A percentile compares a stretch with the other conserved stretches of the same genome.
Conservation (phyloP, 2,329 filamentous ascomycete species). For the Stachybotrys chlorohalonatus region DNA sequence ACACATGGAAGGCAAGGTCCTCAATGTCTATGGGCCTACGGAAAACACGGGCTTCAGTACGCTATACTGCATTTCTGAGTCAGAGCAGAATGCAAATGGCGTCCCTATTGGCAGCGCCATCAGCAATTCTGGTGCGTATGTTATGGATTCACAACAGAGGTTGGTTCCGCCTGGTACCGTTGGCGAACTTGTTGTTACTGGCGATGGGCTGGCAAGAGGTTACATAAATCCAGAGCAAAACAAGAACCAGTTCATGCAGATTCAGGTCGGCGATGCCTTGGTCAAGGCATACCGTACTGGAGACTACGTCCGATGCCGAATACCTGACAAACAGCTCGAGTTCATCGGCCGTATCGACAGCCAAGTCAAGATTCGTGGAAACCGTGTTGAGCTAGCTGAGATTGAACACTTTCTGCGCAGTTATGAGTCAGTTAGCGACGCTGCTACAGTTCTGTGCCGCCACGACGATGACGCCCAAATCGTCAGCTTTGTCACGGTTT, state of each 20-base stretch:
- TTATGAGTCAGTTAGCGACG: conserved; percentile 7
- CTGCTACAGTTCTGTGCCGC: conserved; percentile 6
- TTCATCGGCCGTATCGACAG: conserved; percentile 17
- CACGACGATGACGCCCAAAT: conserved; percentile 3
- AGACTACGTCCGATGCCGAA: conserved; percentile 13
- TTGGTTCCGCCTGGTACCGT: conserved; percentile 15
- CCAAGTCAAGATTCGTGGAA: conserved; percentile 20
- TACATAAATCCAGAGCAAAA: conserved; percentile 9
- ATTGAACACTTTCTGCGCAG: conserved; percentile 13
- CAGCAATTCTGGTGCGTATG: conserved; percentile 10
- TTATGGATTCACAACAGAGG: conserved; percentile 13
- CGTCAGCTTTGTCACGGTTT: conserved; percentile 6
- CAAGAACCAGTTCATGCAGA: conserved; percentile 7
- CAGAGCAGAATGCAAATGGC: conserved; percentile 4
- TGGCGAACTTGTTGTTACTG: conserved; percentile 17
- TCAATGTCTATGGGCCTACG: conserved; percentile 9
- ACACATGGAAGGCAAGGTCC: conserved; percentile 1
- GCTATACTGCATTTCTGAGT: neutral
- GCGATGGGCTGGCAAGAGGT: conserved; percentile 13
- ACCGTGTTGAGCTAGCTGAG: conserved; percentile 19
- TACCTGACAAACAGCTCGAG: conserved; percentile 12
- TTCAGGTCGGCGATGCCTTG: conserved; percentile 1
- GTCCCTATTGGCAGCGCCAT: conserved; percentile 11
- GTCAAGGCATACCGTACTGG: conserved; percentile 15
- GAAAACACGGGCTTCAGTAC: conserved; percentile 8